Evolutionary conservation across 2,329 filamentous ascomycete genomes (phyloP), one percentile per base, ranked within the genome.

Genomic region (Lachnellula cervina): DNA sequence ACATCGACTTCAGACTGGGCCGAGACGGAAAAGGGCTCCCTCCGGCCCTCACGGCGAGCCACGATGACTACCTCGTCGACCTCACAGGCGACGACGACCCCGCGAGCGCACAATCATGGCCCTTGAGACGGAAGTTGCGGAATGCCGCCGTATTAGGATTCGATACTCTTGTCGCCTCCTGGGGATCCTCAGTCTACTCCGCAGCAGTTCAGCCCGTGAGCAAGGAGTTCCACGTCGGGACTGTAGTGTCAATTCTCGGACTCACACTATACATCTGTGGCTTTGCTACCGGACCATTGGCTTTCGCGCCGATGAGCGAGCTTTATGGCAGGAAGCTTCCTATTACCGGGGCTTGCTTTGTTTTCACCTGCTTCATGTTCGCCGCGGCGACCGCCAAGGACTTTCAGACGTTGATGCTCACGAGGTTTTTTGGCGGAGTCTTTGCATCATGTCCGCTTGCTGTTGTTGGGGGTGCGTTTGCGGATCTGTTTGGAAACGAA

Each of bases 401-500:
- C 56, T 54, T 82, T 1, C 63, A 78, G 43, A 82, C 79, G 0
- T 74, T 83, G 51, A 71, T 83, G 63, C 57, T 83, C 7, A 76
- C 72, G 55, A 76, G 81, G 0, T 83, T 83, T 62, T 70, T 83
- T 8, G 71, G 73, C 1, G 81, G 80, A 2, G 58, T 79, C 3
- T 80, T 80, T 59, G 80, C 76, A 2, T 74, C 72, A 53, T 73
- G 76, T 7, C 73, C 77, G 3, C 68, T 80, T 8, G 74, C 75
- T 2, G 75, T 81, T 44, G 73, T 78, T 1, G 76, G 75, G n/a
- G 79, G 78, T 34, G 84, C 87, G 0, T 67, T 89, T 16, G 80
- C 80, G 23, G 86, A 89, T 68, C 72, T 89, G 32, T 89, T 77
- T 70, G 71, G 77, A 0, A 76, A 84, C 0, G 77, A 80, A 1